Percentiles rank a stretch among this genome's conserved stretches.
These are phyloP conservation scores for Fusarium sarcochroum DNA, from an alignment of 2,329 filamentous ascomycete species.

Conservation along the genomic window DNA sequence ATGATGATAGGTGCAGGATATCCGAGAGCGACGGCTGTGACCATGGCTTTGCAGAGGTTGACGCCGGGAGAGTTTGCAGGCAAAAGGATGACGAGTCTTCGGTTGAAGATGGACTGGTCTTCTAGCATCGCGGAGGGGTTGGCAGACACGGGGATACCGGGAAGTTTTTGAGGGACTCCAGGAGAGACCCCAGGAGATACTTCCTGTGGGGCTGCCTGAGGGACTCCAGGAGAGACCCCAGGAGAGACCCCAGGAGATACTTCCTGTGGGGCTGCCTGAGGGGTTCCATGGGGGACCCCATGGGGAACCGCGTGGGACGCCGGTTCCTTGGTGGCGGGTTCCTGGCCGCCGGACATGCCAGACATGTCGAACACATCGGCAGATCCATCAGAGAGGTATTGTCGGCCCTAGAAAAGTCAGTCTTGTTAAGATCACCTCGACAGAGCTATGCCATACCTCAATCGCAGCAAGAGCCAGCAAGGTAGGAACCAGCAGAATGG, in stretches of 20 bases:
- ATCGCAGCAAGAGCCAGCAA: slow-evolving; percentile 26
- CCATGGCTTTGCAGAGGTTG: slow-evolving; percentile 48
- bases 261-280: too few species aligned
- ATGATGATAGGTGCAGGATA: slow-evolving; percentile 50
- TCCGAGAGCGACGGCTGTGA: slow-evolving; percentile 46
- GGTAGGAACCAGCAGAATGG: slow-evolving; percentile 19
- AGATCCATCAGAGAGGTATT: slow-evolving; percentile 32
- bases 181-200: too few species aligned
- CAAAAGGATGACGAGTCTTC: slow-evolving; percentile 39
- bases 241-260: too few species aligned
- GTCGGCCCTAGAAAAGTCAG: slow-evolving; percentile 5
- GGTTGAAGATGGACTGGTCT: slow-evolving; percentile 11
- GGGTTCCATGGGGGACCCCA: too few species aligned
- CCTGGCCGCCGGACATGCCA: neutral
- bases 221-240: too few species aligned
- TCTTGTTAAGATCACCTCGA: neutral
- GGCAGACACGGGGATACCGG: slow-evolving; percentile 10
- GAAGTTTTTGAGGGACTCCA: neutral
- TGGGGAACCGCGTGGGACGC: too few species aligned
- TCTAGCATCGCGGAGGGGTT: neutral
- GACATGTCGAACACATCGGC: slow-evolving; percentile 25
- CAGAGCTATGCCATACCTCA: slow-evolving; percentile 4
- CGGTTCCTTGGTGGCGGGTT: neutral
- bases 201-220: too few species aligned
- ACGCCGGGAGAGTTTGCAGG: slow-evolving; percentile 39